A percentile compares a stretch with the other conserved stretches of the same genome.
These are phyloP conservation scores for Wickerhamiella siamensis DNA, from an alignment of 805 yeast genomes.

Conservation along the genomic window DNA sequence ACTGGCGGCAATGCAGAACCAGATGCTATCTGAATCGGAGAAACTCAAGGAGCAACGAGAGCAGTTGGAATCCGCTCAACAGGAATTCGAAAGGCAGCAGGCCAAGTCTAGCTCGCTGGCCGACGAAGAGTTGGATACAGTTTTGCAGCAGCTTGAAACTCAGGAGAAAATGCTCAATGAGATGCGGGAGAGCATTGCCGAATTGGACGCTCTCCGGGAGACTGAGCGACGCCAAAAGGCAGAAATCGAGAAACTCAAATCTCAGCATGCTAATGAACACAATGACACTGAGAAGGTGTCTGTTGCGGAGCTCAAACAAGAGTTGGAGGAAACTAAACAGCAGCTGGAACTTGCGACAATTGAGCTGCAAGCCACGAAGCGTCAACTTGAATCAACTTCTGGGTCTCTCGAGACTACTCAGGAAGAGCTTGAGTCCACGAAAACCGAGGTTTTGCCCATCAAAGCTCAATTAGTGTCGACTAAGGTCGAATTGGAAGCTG, in stretches of 20 bases:
- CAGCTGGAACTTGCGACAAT: background rate
- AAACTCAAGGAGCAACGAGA: conserved; percentile 13
- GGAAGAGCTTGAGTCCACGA: background rate
- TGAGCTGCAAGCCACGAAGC: background rate
- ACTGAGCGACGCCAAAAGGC: conserved; percentile 5
- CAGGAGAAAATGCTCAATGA: conserved; percentile 17
- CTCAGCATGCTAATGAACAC: conserved; percentile 8
- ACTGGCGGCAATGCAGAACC: conserved; percentile 26
- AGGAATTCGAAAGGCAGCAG: background rate
- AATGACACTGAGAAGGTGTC: background rate
- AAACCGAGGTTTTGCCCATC: background rate
- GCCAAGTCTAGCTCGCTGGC: conserved; percentile 3
- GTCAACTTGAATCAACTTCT: background rate
- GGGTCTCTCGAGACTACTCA: background rate
- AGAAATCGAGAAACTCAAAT: conserved; percentile 15
- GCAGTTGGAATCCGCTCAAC: conserved; percentile 3
- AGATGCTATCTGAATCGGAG: conserved; percentile 20
- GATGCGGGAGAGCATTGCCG: conserved; percentile 15
- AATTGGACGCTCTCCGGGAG: conserved; percentile 21
- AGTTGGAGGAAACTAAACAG: background rate
- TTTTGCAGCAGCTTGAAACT: conserved; percentile 13
- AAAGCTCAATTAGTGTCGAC: background rate
- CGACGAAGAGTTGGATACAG: conserved; percentile 10
- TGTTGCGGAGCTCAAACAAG: background rate
- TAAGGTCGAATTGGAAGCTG: background rate